Base-by-base conservation (phyloP, 441 rosid species). In the Erodium moschatum region DNA sequence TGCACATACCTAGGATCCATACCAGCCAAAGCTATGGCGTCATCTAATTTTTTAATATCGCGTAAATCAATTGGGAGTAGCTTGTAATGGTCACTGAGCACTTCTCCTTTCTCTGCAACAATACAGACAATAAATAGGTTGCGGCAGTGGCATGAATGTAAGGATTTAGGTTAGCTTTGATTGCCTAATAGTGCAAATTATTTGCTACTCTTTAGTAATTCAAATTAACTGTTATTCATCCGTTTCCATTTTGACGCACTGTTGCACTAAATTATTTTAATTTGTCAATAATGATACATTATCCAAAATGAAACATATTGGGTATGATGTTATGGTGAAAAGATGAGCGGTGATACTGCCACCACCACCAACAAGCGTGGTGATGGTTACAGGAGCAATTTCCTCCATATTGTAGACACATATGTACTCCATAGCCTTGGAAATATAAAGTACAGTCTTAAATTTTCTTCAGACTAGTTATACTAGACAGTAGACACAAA, bases 41-140 rank as follows among this genome's bases (percentile, higher is more conserved):
- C 89, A 74, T 86, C 80, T 75, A 94, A 80, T 72, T 81, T 86
- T 71, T 79, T 80, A 76, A 85, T 77, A 72, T 94, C 90, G 7
- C 96, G 85, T 81, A 91, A 80, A 80, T 91, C 97, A 80, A 86
- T 87, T 9, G 97, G 88, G 65, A 94, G 91, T 66, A 91, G 82
- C 89, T 85, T 94, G 92, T 91, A 91, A 73, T 86, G 85, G 52
- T 91, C 97, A 77, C 92, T 79, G 20, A 85, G 80, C 69, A 94
- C 96, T 82, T 86, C 94, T 71, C 98, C 98, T 67, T 85, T 85
- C 77, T 87, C 98, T 94, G 73, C 77, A 80, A 77, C 56, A 67
- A 52, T 12, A 78, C 72, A 70, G 29, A 79, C 18, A 31, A 54
- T 62, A 74, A 52, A 54, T 9, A 11, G 31, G 9, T 60, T 21